Evolutionary conservation across 805 yeast genomes (phyloP).

Genomic region (Yarrowia bubula): DNA sequence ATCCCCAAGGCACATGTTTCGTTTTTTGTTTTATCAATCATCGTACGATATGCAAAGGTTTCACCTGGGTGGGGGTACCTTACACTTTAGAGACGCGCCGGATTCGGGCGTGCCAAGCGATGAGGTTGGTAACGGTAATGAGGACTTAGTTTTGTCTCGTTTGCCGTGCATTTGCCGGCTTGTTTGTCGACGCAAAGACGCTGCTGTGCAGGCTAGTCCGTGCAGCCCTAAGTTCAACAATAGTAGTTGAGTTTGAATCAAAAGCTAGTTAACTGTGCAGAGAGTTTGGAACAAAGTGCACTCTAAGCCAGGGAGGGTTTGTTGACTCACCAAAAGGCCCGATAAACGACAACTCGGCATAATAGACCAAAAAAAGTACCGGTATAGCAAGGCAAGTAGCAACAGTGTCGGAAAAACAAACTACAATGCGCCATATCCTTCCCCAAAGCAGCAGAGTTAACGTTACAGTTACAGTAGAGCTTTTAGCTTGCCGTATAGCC

Average conservation of each 20-base stretch:
- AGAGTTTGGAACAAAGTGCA: conserved; percentile 7
- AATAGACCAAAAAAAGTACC: neutral
- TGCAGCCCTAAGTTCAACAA: neutral
- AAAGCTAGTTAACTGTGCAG: neutral
- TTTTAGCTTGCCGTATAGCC: neutral
- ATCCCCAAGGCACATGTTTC: neutral
- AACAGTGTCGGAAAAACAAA: neutral
- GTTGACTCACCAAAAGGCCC: neutral
- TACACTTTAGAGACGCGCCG: neutral
- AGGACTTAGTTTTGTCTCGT: neutral
- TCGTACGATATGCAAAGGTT: conserved; percentile 3
- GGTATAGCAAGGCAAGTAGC: neutral
- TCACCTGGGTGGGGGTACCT: neutral
- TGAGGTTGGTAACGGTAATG: neutral
- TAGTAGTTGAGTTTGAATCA: neutral
- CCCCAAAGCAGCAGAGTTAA: neutral
- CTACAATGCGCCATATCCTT: neutral
- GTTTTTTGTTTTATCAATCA: neutral
- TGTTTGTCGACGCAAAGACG: neutral
- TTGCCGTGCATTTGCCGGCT: neutral
- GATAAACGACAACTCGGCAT: neutral
- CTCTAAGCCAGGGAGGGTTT: neutral
- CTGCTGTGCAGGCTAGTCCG: neutral
- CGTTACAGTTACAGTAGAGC: neutral
- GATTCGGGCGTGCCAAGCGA: conserved; percentile 4